Percentiles rank a stretch among this genome's conserved stretches.
Evolutionary conservation across 768 basidiomycete genomes (phyloP).

Genomic region (Suillus sp.): DNA sequence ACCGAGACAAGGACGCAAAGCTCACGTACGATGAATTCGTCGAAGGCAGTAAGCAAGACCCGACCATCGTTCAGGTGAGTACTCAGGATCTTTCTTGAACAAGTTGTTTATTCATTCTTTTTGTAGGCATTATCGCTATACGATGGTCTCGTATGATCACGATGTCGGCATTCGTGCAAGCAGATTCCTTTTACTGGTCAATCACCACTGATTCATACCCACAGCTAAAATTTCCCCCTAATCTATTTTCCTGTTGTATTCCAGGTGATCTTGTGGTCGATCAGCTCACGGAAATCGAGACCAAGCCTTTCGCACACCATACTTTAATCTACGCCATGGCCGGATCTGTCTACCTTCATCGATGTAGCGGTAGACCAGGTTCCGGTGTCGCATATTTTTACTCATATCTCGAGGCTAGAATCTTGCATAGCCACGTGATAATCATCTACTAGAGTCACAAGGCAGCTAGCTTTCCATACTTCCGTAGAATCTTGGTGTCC

Average conservation of each 20-base stretch:
- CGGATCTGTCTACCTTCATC: slow-evolving; percentile 27
- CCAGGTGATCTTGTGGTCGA: slow-evolving; percentile 2
- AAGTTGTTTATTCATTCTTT: slow-evolving; percentile 14
- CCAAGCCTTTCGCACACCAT: slow-evolving; percentile 13
- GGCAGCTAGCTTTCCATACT: slow-evolving; percentile 71
- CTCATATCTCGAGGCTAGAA: slow-evolving; percentile 14
- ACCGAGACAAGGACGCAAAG: slow-evolving; percentile 90
- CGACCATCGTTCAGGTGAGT: slow-evolving; percentile 94
- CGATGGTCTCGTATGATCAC: slow-evolving; percentile 75
- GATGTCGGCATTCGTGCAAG: slow-evolving; percentile 10
- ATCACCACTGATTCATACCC: slow-evolving; percentile 16
- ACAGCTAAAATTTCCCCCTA: slow-evolving; percentile 31
- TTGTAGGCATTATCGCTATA: slow-evolving; percentile 88
- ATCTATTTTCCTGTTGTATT: slow-evolving; percentile 20
- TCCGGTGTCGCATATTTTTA: slow-evolving; percentile 26
- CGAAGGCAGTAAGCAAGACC: slow-evolving; percentile 98
- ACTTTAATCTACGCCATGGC: slow-evolving; percentile 20
- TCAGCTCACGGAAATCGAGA: slow-evolving; percentile 8
- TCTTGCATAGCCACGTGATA: slow-evolving; percentile 16
- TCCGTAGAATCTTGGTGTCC: slow-evolving; percentile 74
- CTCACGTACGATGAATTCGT: slow-evolving; percentile 97
- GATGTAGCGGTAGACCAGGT: slow-evolving; percentile 28
- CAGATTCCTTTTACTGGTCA: background rate
- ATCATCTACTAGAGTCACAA: slow-evolving; percentile 26
- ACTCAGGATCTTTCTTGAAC: slow-evolving; percentile 13